Conservation (phyloP, 2,329 filamentous ascomycete species). For the Botrytis pseudocinerea region DNA sequence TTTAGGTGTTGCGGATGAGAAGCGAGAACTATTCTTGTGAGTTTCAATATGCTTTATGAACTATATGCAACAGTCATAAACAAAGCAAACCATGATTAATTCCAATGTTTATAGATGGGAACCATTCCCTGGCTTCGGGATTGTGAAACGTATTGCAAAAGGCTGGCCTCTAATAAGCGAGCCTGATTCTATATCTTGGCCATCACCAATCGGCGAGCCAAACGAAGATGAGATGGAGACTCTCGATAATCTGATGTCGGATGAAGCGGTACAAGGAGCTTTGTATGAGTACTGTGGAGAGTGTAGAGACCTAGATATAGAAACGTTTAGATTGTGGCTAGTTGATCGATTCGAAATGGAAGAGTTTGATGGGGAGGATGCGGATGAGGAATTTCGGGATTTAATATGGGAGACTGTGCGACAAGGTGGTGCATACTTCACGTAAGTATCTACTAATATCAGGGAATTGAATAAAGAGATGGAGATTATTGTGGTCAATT, state of each 20-base stretch:
- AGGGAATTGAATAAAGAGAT: background rate
- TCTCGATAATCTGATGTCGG: conserved; percentile 10
- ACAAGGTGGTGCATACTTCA: conserved; percentile 5
- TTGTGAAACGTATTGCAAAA: background rate
- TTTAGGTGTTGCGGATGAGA: conserved; percentile 5
- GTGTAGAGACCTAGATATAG: conserved; percentile 9
- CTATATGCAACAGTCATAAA: no score
- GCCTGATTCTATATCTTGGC: background rate
- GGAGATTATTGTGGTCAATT: background rate
- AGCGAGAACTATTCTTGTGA: conserved; percentile 10
- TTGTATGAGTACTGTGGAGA: background rate
- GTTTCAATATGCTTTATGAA: background rate
- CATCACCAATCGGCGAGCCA: background rate
- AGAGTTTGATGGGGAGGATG: conserved; percentile 2
- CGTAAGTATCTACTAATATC: background rate
- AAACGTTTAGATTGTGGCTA: conserved; percentile 2
- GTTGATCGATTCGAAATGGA: background rate
- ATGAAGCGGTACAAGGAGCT: background rate
- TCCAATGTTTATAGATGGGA: background rate
- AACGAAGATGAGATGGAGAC: background rate
- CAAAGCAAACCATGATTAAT: background rate
- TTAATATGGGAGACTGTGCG: background rate
- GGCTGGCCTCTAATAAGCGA: background rate
- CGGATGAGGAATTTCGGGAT: background rate
- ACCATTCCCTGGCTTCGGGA: background rate